A percentile compares a stretch with the other conserved stretches of the same genome.
phyloP scores from a whole-genome alignment of 441 rosid species.

The Sinapis alba region DNA sequence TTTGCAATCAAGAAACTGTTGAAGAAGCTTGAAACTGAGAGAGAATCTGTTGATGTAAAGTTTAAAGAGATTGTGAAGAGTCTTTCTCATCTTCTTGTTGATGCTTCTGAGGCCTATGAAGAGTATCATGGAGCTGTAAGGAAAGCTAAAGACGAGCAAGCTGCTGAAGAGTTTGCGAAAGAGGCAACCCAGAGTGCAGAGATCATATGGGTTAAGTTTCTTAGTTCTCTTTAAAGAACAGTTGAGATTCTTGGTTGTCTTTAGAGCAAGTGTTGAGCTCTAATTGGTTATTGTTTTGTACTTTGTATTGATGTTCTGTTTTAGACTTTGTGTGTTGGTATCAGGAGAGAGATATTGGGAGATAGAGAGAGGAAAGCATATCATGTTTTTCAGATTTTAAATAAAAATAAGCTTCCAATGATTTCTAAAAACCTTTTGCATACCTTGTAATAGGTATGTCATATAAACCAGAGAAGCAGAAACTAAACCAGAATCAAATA shows the following conservation, averaged over 20 bases:
- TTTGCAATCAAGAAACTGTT: conserved; percentile 36
- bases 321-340: conserved; percentile 33
- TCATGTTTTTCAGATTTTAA: conserved; percentile 17
- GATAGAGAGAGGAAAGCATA: conserved; percentile 6
- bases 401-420: conserved; percentile 5
- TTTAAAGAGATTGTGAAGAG: conserved; percentile 1
- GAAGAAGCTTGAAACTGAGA: conserved; percentile 21
- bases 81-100: conserved; percentile 26
- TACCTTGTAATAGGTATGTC: not conserved
- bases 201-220: conserved; percentile 37
- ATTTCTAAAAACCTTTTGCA: not conserved
- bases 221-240: conserved; percentile 36
- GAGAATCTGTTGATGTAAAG: conserved; percentile 17
- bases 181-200: conserved; percentile 36
- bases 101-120: conserved; percentile 35
- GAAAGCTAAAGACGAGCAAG: conserved; percentile 35
- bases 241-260: conserved; percentile 24
- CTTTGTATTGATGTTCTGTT: conserved; percentile 28
- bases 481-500: no score
- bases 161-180: conserved; percentile 33
- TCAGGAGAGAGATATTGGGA: conserved; percentile 29
- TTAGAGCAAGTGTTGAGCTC: conserved; percentile 27
- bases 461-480: no score
- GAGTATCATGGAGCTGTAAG: conserved; percentile 35
- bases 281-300: conserved; percentile 20